Percentiles rank a stretch among this genome's conserved stretches.
phyloP scores from a whole-genome alignment of 305 asterid genomes.

The Solanum chacoense region DNA sequence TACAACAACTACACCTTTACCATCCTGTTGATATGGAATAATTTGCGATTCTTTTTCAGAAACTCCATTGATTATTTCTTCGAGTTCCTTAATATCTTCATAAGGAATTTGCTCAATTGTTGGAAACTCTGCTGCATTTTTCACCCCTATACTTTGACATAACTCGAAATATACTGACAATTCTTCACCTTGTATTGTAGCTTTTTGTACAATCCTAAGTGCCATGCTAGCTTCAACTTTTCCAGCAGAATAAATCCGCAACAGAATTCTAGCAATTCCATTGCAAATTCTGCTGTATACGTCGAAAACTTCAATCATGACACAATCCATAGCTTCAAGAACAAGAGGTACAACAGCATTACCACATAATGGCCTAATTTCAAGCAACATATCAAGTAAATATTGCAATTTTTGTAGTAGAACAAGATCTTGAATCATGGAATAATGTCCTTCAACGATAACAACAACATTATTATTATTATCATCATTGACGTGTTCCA shows the following conservation, averaged over 20 bases:
- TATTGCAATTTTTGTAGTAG: constrained; percentile 39
- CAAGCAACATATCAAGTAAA: constrained; percentile 43
- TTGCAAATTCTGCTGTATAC: constrained; percentile 52
- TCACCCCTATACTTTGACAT: constrained; percentile 51
- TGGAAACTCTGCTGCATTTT: constrained; percentile 45
- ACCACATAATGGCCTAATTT: constrained; percentile 37
- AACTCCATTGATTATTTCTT: constrained; percentile 35
- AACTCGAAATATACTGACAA: constrained; percentile 41
- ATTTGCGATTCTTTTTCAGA: neutral
- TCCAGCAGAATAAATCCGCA: constrained; percentile 35
- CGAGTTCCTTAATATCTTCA: constrained; percentile 49
- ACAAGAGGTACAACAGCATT: constrained; percentile 37
- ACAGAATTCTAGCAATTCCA: constrained; percentile 50
- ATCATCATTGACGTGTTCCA: neutral
- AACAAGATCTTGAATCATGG: constrained; percentile 32
- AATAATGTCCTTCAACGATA: neutral
- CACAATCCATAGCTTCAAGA: constrained; percentile 61
- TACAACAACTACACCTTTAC: constrained; percentile 13
- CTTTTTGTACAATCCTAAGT: constrained; percentile 44
- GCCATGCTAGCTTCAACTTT: constrained; percentile 46
- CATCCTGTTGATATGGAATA: neutral
- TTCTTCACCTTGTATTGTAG: constrained; percentile 42
- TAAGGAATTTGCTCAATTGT: constrained; percentile 43
- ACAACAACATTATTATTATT: neutral
- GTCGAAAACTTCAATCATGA: constrained; percentile 53